Conservation (phyloP, 2,329 filamentous ascomycete genomes). For the Pseudogymnoascus sp. region DNA sequence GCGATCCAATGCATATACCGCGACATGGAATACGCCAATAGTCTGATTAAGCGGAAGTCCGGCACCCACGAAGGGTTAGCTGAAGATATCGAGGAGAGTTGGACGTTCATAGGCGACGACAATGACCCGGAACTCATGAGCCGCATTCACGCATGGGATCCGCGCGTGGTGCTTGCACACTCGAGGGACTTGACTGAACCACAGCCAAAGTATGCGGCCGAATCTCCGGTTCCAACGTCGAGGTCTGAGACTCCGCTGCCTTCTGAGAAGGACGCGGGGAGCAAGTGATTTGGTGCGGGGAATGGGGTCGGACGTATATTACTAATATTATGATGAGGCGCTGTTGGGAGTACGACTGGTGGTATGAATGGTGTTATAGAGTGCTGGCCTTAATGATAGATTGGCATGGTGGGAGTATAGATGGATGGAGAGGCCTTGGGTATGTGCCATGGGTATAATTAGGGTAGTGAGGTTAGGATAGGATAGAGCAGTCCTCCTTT, state of each 20-base stretch:
- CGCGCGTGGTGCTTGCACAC: conserved; percentile 15
- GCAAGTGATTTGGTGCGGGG: neutral
- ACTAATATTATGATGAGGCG: neutral
- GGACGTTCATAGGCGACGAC: conserved; percentile 71
- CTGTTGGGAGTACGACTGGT: neutral
- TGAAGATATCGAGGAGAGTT: conserved; percentile 70
- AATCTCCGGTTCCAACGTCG: neutral
- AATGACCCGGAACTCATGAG: conserved; percentile 25
- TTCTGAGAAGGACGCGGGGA: neutral
- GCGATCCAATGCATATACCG: conserved; percentile 92
- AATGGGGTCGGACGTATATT: neutral
- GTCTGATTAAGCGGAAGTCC: conserved; percentile 61
- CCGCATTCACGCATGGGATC: conserved; percentile 26
- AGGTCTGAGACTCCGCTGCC: neutral
- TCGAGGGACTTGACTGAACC: neutral
- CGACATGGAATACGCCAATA: conserved; percentile 85
- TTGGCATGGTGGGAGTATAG: neutral
- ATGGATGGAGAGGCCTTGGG: neutral
- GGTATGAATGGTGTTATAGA: neutral
- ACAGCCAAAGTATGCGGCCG: neutral
- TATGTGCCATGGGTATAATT: neutral
- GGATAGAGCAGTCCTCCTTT: neutral
- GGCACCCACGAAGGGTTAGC: conserved; percentile 35
- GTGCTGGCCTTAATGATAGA: neutral
- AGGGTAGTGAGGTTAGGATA: neutral